Evolutionary conservation across 768 basidiomycete genomes (phyloP), one percentile per base, ranked within the genome.

Genomic region (Phaeotremella fagi): DNA sequence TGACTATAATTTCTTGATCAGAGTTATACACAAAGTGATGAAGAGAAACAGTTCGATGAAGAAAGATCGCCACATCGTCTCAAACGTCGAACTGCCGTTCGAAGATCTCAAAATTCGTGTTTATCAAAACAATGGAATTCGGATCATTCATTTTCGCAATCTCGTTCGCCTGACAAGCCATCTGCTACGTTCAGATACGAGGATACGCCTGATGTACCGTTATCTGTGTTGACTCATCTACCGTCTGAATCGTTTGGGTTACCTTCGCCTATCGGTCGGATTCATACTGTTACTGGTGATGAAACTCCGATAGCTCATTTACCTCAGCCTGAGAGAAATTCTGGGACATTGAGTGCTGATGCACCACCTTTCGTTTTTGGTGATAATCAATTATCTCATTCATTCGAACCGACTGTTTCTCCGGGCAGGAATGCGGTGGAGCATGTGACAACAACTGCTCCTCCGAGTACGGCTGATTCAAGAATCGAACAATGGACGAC

Each of bases 401-500:
- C 9, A 15, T 48, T 35, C 22, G 23, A n/a, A 11, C 47, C 47
- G 27, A 14, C n/a, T 22, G 35, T 22, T 23, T 31, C 26, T 20
- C 23, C 49, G 41, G 3, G 5, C 12, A 33, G 4, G 26, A 5
- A 20, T 7, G 11, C 37, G 7, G 24, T 23, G n/a, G n/a, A n/a
- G 5, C 14, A 11, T 26, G 36, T 20, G 6, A 20, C 22, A 4
- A 18, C 7, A 28, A 9, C 3, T 22, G 41, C 37, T 12, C 24
- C 20, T 18, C 50, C 16, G 9, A 44, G 29, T 27, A 44, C 12
- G n/a, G 29, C 9, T 15, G 29, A 22, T 6, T 20, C 46, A 4
- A 25, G 43, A 2, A 1, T 37, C 11, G 46, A 48, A 7, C 28
- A 45, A 25, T 57, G 41, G 33, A 27, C 31, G 31, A 57, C 56